phyloP scores from a whole-genome alignment of 306 rosid species.

The Biancaea sappan region DNA sequence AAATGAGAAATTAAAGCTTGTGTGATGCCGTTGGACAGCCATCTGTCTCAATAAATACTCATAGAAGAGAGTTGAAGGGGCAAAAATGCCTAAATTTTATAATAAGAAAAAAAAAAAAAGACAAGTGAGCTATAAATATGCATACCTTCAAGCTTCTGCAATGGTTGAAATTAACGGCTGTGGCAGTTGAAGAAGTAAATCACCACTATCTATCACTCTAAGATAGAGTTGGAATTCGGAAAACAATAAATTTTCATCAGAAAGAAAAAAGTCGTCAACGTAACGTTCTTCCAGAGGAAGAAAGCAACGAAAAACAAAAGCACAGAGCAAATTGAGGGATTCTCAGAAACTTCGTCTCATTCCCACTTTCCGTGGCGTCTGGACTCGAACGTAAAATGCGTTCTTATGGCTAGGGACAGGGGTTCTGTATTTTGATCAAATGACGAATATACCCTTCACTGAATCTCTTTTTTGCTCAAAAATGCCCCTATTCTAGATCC shows the following conservation, averaged over 20 bases:
- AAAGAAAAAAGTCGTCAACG: neutral
- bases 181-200: slow-evolving; percentile 38
- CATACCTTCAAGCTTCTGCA: slow-evolving; percentile 45
- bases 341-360: slow-evolving; percentile 27
- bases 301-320: neutral
- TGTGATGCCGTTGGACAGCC: slow-evolving; percentile 64
- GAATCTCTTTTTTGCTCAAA: neutral
- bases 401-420: slow-evolving; percentile 3
- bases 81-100: neutral
- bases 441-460: slow-evolving; percentile 28
- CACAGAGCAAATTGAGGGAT: slow-evolving; percentile 10
- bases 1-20: slow-evolving; percentile 54
- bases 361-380: slow-evolving; percentile 32
- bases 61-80: slow-evolving; percentile 14
- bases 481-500: slow-evolving; percentile 14
- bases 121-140: slow-evolving; percentile 29
- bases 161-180: slow-evolving; percentile 33
- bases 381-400: neutral
- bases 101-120: neutral
- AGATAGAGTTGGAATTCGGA: slow-evolving; percentile 13
- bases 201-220: neutral
- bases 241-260: slow-evolving; percentile 11
- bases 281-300: slow-evolving; percentile 14
- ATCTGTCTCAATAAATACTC: slow-evolving; percentile 71
- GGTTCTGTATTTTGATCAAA: neutral